These are phyloP conservation scores for Fusarium sp. DNA, from an alignment of 2,329 filamentous ascomycete species.

Conservation along the genomic window DNA sequence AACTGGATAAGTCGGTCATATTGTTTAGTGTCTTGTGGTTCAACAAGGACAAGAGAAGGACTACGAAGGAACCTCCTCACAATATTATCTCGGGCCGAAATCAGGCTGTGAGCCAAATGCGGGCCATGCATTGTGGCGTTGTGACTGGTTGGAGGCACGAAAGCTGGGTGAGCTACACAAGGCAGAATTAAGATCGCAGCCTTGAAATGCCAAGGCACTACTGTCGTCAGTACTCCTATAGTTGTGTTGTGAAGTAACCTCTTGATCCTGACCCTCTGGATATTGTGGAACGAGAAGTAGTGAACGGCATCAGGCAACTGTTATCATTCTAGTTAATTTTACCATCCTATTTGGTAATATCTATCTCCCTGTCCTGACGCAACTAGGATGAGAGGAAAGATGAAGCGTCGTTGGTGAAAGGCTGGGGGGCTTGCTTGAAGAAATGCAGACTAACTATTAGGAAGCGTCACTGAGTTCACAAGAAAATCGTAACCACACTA, in stretches of 20 bases:
- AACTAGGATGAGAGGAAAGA: background rate
- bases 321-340: background rate
- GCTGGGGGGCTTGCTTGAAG: background rate
- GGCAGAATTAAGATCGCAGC: background rate
- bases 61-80: no score
- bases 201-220: background rate
- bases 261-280: no score
- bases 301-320: background rate
- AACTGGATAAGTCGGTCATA: background rate
- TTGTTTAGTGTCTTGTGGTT: background rate
- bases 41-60: no score
- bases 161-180: background rate
- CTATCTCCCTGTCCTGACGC: background rate
- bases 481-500: no score
- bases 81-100: no score
- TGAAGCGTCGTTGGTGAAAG: background rate
- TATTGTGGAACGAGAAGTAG: background rate
- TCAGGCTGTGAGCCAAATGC: no score
- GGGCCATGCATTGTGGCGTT: no score
- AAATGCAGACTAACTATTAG: background rate
- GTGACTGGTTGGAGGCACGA: no score
- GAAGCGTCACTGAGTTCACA: no score
- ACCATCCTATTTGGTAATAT: background rate
- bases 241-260: no score
- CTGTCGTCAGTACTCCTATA: background rate